phyloP scores from a whole-genome alignment of 345 rosid species.

The Bruguiera parviflora region DNA sequence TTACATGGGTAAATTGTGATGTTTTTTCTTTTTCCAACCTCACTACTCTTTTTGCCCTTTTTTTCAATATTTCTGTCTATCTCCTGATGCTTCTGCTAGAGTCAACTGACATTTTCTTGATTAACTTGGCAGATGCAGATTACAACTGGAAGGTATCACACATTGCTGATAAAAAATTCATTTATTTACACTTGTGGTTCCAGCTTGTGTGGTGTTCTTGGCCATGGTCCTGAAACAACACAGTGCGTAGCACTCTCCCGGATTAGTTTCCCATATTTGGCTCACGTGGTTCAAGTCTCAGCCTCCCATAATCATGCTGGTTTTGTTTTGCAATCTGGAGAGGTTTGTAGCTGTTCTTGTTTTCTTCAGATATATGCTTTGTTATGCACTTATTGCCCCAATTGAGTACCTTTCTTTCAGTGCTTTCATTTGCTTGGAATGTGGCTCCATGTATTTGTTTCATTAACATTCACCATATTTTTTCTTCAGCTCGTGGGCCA shows the following conservation, averaged over 20 bases:
- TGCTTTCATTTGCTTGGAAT: too few relatives aligned
- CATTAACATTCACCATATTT: too few relatives aligned
- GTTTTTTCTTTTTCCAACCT: too few relatives aligned
- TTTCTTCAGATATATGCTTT: not conserved
- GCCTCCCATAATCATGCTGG: slow-evolving; percentile 94
- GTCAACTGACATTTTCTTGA: slow-evolving; percentile 8
- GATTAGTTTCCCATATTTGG: slow-evolving; percentile 58
- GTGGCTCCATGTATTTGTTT: too few relatives aligned
- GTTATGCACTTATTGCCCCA: not conserved
- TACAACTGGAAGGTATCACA: slow-evolving; percentile 88
- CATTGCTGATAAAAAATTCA: slow-evolving; percentile 78
- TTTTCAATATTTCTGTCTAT: not conserved
- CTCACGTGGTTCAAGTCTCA: slow-evolving; percentile 72
- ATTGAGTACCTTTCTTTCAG: not conserved
- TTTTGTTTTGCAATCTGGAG: slow-evolving; percentile 78
- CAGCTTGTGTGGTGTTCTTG: slow-evolving; percentile 84
- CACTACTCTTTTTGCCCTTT: not conserved
- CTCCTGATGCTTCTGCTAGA: slow-evolving; percentile 3
- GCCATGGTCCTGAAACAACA: slow-evolving; percentile 91
- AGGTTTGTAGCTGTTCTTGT: slow-evolving; percentile 47
- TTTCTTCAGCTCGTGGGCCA: too few relatives aligned
- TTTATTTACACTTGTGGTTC: slow-evolving; percentile 90
- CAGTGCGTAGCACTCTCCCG: slow-evolving; percentile 78
- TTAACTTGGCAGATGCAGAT: slow-evolving; percentile 75
- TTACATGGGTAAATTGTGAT: too few relatives aligned